phyloP scores from a whole-genome alignment of 495 filamentous ascomycete genomes.

The Neurospora sp. region DNA sequence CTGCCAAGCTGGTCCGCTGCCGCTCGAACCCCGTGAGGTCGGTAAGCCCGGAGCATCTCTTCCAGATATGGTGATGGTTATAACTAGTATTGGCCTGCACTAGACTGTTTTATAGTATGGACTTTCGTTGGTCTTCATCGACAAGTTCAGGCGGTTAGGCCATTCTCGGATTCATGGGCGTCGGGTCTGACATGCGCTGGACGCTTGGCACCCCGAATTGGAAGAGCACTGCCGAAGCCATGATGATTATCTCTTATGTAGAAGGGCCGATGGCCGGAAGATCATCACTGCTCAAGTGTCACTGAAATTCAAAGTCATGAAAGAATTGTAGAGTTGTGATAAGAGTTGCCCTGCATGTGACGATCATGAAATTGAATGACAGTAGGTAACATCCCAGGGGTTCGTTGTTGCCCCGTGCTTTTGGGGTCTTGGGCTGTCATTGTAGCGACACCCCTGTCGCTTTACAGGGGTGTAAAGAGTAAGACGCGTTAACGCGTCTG shows the following conservation, averaged over 20 bases:
- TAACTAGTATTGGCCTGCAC: background rate
- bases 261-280: background rate
- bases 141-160: background rate
- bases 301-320: background rate
- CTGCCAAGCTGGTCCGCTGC: background rate
- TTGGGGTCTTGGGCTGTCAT: background rate
- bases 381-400: background rate
- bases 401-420: background rate
- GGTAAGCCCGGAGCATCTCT: background rate
- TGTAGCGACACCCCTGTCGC: background rate
- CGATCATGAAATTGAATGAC: background rate
- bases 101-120: background rate
- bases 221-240: background rate
- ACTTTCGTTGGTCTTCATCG: background rate
- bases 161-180: background rate
- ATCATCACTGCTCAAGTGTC: background rate
- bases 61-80: background rate
- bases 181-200: background rate
- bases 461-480: background rate
- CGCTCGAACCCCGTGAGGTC: background rate
- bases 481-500: background rate
- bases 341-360: background rate
- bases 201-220: background rate
- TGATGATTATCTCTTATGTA: background rate
- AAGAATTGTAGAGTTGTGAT: background rate